These are phyloP conservation scores for Rhynchosporium graminicola DNA, from an alignment of 2,329 filamentous ascomycete genomes.

Conservation along the genomic window DNA sequence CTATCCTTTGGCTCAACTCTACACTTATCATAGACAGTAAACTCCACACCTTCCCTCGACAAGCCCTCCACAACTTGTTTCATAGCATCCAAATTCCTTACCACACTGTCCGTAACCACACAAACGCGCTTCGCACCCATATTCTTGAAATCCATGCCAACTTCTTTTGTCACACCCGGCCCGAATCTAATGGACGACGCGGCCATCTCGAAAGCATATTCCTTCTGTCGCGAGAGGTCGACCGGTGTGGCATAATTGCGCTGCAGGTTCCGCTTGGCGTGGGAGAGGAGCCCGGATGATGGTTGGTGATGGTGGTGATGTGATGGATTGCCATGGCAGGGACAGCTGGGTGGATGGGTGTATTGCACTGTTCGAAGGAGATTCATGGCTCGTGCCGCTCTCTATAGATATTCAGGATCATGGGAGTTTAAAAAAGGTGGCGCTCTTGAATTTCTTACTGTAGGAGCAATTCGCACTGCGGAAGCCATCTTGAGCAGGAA, in stretches of 20 bases:
- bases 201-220: conserved; percentile 99
- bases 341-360: conserved; percentile 82
- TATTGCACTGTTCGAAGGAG: conserved; percentile 89
- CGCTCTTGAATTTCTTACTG: conserved; percentile 26
- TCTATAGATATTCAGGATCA: conserved; percentile 40
- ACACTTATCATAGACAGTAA: conserved; percentile 77
- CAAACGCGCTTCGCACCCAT: conserved; percentile 84
- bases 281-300: conserved; percentile 43
- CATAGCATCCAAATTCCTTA: conserved; percentile 84
- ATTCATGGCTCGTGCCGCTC: conserved; percentile 65
- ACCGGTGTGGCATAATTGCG: conserved; percentile 73
- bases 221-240: conserved; percentile 73
- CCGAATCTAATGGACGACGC: conserved; percentile 94
- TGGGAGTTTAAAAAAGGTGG: background rate
- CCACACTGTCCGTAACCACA: conserved; percentile 86
- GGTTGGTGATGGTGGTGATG: conserved; percentile 64
- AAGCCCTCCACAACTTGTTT: conserved; percentile 82
- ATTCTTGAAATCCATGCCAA: conserved; percentile 97
- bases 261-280: conserved; percentile 48
- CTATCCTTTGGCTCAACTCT: conserved; percentile 92
- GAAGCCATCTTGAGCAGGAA: conserved; percentile 17
- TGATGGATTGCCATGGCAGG: conserved; percentile 87
- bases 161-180: conserved; percentile 88
- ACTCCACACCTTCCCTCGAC: conserved; percentile 75
- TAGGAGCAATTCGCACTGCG: conserved; percentile 37